Evolutionary conservation across 2,329 filamentous ascomycete genomes (phyloP).

Genomic region (Fusarium hainanense): DNA sequence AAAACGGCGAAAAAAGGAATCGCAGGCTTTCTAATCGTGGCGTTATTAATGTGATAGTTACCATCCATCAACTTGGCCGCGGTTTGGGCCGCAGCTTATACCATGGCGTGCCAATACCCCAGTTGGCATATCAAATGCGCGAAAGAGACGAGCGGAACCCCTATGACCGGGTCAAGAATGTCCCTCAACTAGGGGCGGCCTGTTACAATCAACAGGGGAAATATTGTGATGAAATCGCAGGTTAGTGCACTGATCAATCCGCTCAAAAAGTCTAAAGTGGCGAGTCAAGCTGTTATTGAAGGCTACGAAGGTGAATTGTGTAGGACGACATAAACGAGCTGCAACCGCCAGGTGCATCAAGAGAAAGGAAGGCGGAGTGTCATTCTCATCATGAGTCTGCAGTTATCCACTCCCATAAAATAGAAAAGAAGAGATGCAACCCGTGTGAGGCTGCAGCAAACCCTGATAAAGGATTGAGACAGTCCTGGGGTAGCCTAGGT

Average conservation of each 20-base stretch:
- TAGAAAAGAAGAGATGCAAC: conserved; percentile 4
- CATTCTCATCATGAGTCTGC: conserved; percentile 30
- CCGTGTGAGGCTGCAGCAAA: conserved; percentile 31
- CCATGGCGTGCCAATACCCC: conserved; percentile 28
- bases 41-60: conserved; percentile 32
- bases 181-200: conserved; percentile 23
- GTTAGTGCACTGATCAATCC: conserved; percentile 5
- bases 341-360: conserved; percentile 26
- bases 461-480: conserved; percentile 19
- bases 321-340: conserved; percentile 44
- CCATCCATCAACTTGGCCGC: conserved; percentile 40
- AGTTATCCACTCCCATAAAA: conserved; percentile 24
- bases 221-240: conserved; percentile 27
- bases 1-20: neutral
- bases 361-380: conserved; percentile 24
- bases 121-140: conserved; percentile 22
- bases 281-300: conserved; percentile 11
- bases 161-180: conserved; percentile 29
- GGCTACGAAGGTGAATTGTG: conserved; percentile 10
- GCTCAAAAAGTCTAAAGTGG: neutral
- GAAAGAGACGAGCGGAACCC: conserved; percentile 31
- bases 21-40: conserved; percentile 36
- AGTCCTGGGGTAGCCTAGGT: conserved; percentile 17
- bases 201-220: conserved; percentile 24
- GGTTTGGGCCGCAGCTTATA: conserved; percentile 41